A percentile compares a stretch with the other conserved stretches of the same genome.
These are phyloP conservation scores for Spergularia azorica DNA, from an alignment of 179 eudicot genomes.

Conservation along the genomic window DNA sequence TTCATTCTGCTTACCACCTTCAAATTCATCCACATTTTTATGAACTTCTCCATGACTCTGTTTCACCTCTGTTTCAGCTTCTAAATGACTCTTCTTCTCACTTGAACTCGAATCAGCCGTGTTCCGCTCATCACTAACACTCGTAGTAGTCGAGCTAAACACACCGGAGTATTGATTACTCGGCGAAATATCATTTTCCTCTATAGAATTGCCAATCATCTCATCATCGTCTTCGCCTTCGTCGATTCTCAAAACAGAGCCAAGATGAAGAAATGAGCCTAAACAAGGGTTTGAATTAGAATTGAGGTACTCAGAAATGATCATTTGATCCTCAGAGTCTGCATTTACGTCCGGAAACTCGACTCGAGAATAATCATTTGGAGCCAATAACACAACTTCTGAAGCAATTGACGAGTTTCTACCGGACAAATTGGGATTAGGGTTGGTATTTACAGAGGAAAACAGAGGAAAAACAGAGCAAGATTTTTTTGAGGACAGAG, in stretches of 20 bases:
- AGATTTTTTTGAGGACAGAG: conserved; percentile 22
- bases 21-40: conserved; percentile 5
- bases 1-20: conserved; percentile 23
- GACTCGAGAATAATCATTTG: conserved; percentile 55
- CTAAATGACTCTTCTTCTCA: conserved; percentile 31
- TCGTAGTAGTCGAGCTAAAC: conserved; percentile 58
- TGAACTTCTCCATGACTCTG: conserved; percentile 16
- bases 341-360: conserved; percentile 69
- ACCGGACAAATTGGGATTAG: conserved; percentile 21
- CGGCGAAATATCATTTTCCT: conserved; percentile 22
- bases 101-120: conserved; percentile 45
- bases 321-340: conserved; percentile 52
- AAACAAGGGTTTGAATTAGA: conserved; percentile 9
- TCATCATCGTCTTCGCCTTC: conserved; percentile 46
- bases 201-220: conserved; percentile 49
- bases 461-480: conserved; percentile 26
- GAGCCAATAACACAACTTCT: conserved; percentile 57
- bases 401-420: conserved; percentile 49
- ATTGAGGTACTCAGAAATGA: conserved; percentile 64
- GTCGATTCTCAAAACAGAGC: conserved; percentile 32
- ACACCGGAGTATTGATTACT: conserved; percentile 46
- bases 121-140: conserved; percentile 64
- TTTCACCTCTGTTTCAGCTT: conserved; percentile 27
- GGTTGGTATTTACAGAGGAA: conserved; percentile 19
- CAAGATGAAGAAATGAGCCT: conserved; percentile 64